These are phyloP conservation scores for Thermoascus crustaceus DNA, from an alignment of 2,329 filamentous ascomycete species.

Conservation along the genomic window DNA sequence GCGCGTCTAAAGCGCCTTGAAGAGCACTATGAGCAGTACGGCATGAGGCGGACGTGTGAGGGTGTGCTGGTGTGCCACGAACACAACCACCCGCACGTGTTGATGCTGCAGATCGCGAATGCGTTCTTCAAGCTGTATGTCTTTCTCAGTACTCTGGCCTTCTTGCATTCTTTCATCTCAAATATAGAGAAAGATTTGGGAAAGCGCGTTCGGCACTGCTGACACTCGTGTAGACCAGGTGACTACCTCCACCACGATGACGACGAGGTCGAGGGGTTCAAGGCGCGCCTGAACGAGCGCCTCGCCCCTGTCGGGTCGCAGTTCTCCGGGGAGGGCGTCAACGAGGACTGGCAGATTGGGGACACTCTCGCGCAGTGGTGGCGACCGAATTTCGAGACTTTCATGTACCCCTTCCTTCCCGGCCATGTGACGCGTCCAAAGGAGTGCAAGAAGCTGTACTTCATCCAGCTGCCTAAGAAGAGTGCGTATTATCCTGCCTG, in stretches of 20 bases:
- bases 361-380: constrained; percentile 98
- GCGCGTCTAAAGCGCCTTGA: constrained; percentile 89
- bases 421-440: constrained; percentile 94
- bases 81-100: constrained; percentile 95
- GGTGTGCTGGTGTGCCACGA: constrained; percentile 97
- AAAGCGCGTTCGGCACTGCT: not conserved
- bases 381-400: constrained; percentile 97
- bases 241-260: constrained; percentile 84
- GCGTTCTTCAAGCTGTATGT: constrained; percentile 90
- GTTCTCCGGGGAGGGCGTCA: constrained; percentile 73
- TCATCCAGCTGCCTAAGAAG: constrained; percentile 85
- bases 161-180: not conserved
- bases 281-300: constrained; percentile 81
- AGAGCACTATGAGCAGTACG: constrained; percentile 83
- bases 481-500: constrained; percentile 52
- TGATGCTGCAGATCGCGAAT: constrained; percentile 99
- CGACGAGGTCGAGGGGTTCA: constrained; percentile 92
- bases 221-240: constrained; percentile 54
- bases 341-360: constrained; percentile 88
- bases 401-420: constrained; percentile 98
- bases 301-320: constrained; percentile 83
- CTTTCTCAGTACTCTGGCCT: not conserved
- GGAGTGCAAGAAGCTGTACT: constrained; percentile 98
- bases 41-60: constrained; percentile 96
- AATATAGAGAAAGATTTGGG: constrained; percentile 2